Evolutionary conservation across 2,329 filamentous ascomycete species (phyloP), one percentile per base, ranked within the genome.

Genomic region (Arthrobotrys entomopaga): DNA sequence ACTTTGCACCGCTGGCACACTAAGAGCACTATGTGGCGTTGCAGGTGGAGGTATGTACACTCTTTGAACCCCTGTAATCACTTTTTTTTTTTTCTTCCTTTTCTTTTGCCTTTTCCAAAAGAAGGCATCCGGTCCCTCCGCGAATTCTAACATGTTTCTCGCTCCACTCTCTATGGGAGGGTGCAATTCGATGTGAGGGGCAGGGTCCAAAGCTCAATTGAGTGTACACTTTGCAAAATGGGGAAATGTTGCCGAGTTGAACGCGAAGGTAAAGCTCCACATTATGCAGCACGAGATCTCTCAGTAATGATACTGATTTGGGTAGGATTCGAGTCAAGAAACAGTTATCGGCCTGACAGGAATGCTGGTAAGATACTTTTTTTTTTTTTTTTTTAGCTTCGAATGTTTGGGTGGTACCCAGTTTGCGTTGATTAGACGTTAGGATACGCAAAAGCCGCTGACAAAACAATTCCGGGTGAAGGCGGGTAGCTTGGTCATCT

Each of bases 191-290:
- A 56, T 34, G 58, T 57, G 65, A 64, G 49, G 63, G 57, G 53
- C 63, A 74, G 93, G 92, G 64, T 91, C 91, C 76, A 98, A 98
- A 82, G 94, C 94, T 1, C 93, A 91, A 75, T 83, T 99, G 77
- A 95, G 91, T 80, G 91, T 92, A 10, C 95, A 99, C 82, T 98
- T 99, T 84, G 93, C 94, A 7, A 88, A 85, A 77, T 88, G 89
- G 80, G 91, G 92, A 42, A 98, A 97, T 81, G 83, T 98, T 50
- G 94, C 92, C 1, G 94, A 98, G 81, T 85, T 99, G 66, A 98
- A 97, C 82, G 93, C 94, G 57, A 76, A 77, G 64, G 73, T 76
- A 58, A n/a, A 81, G 80, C 89, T 73, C 69, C 61, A 66, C 69
- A 38, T 43, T 49, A 42, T 64, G 46, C 52, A 46, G 57, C 16